phyloP scores from a whole-genome alignment of 1,139 yeast species.

The Saccharomyces uvarum region DNA sequence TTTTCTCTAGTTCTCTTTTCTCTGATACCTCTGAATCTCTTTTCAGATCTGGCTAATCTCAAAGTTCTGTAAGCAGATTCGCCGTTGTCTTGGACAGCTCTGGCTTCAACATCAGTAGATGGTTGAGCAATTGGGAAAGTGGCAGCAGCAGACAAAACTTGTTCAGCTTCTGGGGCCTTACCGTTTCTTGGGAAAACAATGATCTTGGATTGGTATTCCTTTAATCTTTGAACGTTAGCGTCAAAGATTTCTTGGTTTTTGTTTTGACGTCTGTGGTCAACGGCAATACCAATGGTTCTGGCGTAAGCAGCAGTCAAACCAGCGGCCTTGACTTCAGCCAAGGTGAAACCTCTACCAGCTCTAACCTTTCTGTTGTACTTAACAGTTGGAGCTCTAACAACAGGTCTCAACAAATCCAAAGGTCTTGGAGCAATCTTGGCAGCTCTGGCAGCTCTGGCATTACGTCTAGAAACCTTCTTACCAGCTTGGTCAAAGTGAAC shows the following conservation, averaged over 20 bases:
- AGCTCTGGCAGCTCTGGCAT: conserved; percentile 88
- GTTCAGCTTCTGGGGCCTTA: conserved; percentile 70
- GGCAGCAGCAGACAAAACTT: conserved; percentile 65
- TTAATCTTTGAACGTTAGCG: conserved; percentile 89
- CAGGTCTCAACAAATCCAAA: conserved; percentile 90
- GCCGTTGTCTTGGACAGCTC: conserved; percentile 85
- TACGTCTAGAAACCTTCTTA: conserved; percentile 95
- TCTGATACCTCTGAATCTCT: conserved; percentile 90
- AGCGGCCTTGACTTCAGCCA: conserved; percentile 97
- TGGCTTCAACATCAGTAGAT: conserved; percentile 65
- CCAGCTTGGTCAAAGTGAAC: conserved; percentile 69
- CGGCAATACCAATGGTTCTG: conserved; percentile 96
- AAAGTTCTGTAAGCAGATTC: conserved; percentile 82
- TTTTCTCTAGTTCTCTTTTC: conserved; percentile 94
- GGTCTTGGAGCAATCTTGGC: conserved; percentile 97
- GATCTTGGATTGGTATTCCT: conserved; percentile 93
- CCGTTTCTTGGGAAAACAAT: conserved; percentile 92
- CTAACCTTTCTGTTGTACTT: conserved; percentile 99
- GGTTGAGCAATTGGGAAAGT: conserved; percentile 89
- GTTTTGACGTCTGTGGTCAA: conserved; percentile 99
- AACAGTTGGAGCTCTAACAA: conserved; percentile 97
- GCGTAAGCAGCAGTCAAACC: conserved; percentile 94
- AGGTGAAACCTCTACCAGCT: conserved; percentile 99
- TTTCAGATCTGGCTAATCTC: conserved; percentile 89
- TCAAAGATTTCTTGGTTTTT: conserved; percentile 93